Conservation (phyloP, 306 rosid genomes). For the Carpinus fangiana region DNA sequence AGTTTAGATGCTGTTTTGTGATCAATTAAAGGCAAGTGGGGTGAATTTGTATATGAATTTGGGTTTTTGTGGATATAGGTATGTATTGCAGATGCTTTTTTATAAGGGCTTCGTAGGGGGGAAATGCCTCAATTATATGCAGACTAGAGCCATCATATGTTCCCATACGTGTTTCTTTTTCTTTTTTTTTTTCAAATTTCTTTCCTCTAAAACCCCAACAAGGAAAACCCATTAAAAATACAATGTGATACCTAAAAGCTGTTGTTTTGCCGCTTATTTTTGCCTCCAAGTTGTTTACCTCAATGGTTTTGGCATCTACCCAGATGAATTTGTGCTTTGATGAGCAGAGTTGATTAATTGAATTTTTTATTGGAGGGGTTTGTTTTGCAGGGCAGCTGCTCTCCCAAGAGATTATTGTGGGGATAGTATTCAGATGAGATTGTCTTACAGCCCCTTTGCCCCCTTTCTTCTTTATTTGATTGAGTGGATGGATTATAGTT, state of each 20-base stretch:
- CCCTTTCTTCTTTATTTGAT: slow-evolving; percentile 61
- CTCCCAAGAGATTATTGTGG: slow-evolving; percentile 62
- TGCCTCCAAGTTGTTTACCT: not conserved
- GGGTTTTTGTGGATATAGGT: not conserved
- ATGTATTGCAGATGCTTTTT: not conserved
- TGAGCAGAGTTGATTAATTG: slow-evolving; percentile 18
- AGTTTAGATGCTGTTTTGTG: slow-evolving; percentile 20
- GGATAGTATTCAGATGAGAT: slow-evolving; percentile 61
- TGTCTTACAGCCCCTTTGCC: slow-evolving; percentile 74
- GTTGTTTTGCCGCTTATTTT: not conserved
- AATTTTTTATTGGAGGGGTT: slow-evolving; percentile 5
- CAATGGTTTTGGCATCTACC: not conserved
- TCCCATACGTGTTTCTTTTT: not conserved
- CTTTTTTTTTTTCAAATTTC: not conserved
- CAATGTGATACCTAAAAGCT: not conserved
- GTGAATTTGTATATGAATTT: slow-evolving; percentile 2
- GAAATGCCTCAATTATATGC: not conserved
- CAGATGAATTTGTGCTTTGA: slow-evolving; percentile 13
- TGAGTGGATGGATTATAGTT: slow-evolving; percentile 73
- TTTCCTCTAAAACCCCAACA: not conserved
- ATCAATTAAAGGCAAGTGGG: slow-evolving; percentile 13
- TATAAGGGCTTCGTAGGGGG: not conserved
- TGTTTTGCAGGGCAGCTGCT: slow-evolving; percentile 59
- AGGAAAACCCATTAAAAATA: not conserved
- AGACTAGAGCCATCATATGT: not conserved